These are phyloP conservation scores for Penicillium fuscoglaucum DNA, from an alignment of 2,329 filamentous ascomycete species.

Conservation along the genomic window DNA sequence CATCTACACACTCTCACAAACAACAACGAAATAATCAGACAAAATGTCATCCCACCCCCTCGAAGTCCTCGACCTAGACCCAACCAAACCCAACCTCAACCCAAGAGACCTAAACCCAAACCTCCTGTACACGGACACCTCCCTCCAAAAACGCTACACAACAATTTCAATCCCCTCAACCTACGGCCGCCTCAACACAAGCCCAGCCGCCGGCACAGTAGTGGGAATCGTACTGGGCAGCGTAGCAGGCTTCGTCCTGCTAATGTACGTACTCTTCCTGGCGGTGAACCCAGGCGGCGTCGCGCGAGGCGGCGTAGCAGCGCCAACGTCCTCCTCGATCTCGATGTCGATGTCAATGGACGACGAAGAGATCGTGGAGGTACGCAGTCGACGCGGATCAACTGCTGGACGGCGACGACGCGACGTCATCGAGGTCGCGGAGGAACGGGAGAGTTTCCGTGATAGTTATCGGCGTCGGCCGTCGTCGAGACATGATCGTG, in stretches of 20 bases:
- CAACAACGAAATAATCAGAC: not conserved
- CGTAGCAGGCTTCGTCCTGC: slow-evolving; percentile 54
- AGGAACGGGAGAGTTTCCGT: slow-evolving; percentile 31
- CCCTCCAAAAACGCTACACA: slow-evolving; percentile 27
- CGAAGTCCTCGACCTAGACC: slow-evolving; percentile 1
- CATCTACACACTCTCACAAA: not conserved
- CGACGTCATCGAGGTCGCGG: slow-evolving; percentile 36
- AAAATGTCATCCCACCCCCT: slow-evolving; percentile 1
- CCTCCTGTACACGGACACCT: slow-evolving; percentile 11
- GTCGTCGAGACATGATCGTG: slow-evolving; percentile 19
- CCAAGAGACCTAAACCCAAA: not conserved
- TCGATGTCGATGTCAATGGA: slow-evolving; percentile 18
- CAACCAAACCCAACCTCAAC: not conserved
- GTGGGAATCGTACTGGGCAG: slow-evolving; percentile 57
- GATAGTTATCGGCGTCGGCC: slow-evolving; percentile 24
- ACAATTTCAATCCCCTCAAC: slow-evolving; percentile 59
- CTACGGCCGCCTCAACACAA: slow-evolving; percentile 56
- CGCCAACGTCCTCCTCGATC: slow-evolving; percentile 10
- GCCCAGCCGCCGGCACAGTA: slow-evolving; percentile 58
- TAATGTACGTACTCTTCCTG: slow-evolving; percentile 55
- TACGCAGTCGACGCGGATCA: slow-evolving; percentile 20
- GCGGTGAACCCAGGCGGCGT: slow-evolving; percentile 49
- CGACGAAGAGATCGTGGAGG: slow-evolving; percentile 32
- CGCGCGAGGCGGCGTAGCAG: slow-evolving; percentile 24
- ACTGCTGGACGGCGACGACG: slow-evolving; percentile 18